phyloP scores from a whole-genome alignment of 257 asterid genomes.

The Apocynum venetum region DNA sequence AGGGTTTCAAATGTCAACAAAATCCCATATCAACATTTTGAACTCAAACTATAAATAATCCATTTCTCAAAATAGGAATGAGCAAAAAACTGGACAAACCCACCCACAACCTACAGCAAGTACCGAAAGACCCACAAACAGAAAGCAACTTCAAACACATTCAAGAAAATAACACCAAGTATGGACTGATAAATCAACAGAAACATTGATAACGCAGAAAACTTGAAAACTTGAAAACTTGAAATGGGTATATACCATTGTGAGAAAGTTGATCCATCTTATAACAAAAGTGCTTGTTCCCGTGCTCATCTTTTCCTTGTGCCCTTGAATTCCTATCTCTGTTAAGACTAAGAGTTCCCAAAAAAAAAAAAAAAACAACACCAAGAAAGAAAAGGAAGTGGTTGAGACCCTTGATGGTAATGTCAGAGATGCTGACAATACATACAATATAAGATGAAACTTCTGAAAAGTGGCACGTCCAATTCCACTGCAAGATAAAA shows the following conservation, averaged over 20 bases:
- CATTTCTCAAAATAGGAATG: not conserved
- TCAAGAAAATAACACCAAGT: not conserved
- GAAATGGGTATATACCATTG: conserved; percentile 46
- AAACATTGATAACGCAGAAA: conserved; percentile 7
- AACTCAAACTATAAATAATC: not conserved
- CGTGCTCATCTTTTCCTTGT: conserved; percentile 37
- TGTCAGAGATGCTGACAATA: not conserved
- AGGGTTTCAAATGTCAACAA: too few relatives aligned
- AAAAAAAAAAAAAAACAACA: not conserved
- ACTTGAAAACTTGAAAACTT: conserved; percentile 8
- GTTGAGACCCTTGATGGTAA: not conserved
- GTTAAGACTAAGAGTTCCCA: not conserved
- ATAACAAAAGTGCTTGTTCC: conserved; percentile 82
- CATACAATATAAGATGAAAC: conserved; percentile 9
- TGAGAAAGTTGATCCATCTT: conserved; percentile 83
- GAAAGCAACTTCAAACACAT: not conserved
- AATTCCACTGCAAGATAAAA: conserved; percentile 9
- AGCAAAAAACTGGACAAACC: not conserved
- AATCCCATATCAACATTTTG: too few relatives aligned
- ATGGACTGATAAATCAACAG: not conserved
- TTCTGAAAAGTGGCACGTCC: conserved; percentile 16
- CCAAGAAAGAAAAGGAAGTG: conserved; percentile 13
- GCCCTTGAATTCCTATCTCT: not conserved
- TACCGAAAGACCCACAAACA: not conserved
- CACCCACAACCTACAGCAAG: not conserved